Evolutionary conservation across 2,329 filamentous ascomycete species (phyloP).

Genomic region (Rhynchosporium graminicola): DNA sequence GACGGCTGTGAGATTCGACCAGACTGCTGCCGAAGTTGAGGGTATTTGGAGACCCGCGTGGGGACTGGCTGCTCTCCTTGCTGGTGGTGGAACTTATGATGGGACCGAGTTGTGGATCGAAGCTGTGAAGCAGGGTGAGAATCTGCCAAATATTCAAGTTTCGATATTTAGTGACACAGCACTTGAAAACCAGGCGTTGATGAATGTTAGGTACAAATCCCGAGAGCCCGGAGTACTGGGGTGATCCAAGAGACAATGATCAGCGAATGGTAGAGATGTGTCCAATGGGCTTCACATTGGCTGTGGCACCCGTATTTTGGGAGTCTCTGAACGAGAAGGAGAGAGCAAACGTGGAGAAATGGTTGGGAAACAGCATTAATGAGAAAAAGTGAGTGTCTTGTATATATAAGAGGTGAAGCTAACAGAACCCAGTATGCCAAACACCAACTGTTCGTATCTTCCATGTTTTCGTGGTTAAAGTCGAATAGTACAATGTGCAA

Average conservation of each 20-base stretch:
- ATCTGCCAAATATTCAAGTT: background rate
- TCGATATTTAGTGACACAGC: too few relatives aligned
- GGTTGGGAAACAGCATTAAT: constrained; percentile 75
- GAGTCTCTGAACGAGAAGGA: constrained; percentile 62
- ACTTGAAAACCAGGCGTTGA: background rate
- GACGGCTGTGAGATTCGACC: constrained; percentile 76
- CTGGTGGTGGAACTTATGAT: constrained; percentile 65
- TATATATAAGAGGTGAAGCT: background rate
- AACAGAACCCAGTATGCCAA: constrained; percentile 67
- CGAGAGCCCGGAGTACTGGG: constrained; percentile 72
- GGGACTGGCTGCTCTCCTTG: constrained; percentile 71
- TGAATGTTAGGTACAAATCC: constrained; percentile 67
- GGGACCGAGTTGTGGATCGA: constrained; percentile 67
- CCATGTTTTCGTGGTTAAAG: background rate
- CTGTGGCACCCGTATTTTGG: constrained; percentile 56
- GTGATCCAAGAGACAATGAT: constrained; percentile 72
- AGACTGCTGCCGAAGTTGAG: constrained; percentile 75
- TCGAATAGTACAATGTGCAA: background rate
- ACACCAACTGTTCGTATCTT: constrained; percentile 49
- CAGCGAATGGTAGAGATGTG: constrained; percentile 87
- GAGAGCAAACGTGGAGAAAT: constrained; percentile 65
- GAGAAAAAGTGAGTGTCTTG: constrained; percentile 61
- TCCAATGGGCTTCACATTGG: constrained; percentile 73
- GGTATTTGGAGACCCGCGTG: constrained; percentile 61
- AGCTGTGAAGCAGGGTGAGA: constrained; percentile 53